Evolutionary conservation across 2,329 filamentous ascomycete species (phyloP).

Genomic region (Fusarium ramigenum): DNA sequence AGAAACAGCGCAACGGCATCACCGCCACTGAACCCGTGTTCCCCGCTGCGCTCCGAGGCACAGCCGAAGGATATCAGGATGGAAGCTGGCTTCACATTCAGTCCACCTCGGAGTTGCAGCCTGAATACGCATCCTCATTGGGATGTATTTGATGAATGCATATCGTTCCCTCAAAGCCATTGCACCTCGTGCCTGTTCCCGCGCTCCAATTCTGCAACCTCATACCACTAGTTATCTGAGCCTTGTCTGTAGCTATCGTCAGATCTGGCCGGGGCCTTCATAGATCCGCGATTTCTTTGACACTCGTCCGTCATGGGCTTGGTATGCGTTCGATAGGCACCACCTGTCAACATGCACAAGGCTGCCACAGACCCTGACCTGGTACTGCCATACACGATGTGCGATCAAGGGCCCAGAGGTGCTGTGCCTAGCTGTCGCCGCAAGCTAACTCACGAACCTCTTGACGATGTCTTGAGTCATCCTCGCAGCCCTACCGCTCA

Average conservation of each 20-base stretch:
- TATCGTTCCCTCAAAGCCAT: slow-evolving; percentile 23
- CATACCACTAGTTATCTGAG: neutral
- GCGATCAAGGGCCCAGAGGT: slow-evolving; percentile 38
- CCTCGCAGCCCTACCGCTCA: slow-evolving; percentile 42
- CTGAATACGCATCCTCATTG: slow-evolving; percentile 3
- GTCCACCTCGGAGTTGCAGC: slow-evolving; percentile 2
- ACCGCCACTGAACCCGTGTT: slow-evolving; percentile 17
- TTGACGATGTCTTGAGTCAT: slow-evolving; percentile 33
- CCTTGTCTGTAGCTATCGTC: slow-evolving; percentile 21
- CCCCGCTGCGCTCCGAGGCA: slow-evolving; percentile 35
- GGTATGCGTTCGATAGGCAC: slow-evolving; percentile 9
- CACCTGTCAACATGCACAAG: slow-evolving; percentile 39
- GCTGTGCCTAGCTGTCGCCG: slow-evolving; percentile 29
- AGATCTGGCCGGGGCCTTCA: slow-evolving; percentile 37
- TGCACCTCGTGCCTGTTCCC: slow-evolving; percentile 15
- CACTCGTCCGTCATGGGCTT: slow-evolving; percentile 14
- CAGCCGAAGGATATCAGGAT: slow-evolving; percentile 39
- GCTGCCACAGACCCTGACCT: slow-evolving; percentile 41
- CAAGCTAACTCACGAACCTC: slow-evolving; percentile 24
- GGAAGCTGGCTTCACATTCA: slow-evolving; percentile 13
- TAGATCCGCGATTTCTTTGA: slow-evolving; percentile 19
- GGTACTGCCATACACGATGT: slow-evolving; percentile 42
- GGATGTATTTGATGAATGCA: slow-evolving; percentile 20
- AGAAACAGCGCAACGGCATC: slow-evolving; percentile 36
- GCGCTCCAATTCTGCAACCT: slow-evolving; percentile 13